A percentile compares a stretch with the other conserved stretches of the same genome.
Evolutionary conservation across 352 stramenopile species (phyloP).

Genomic region (Halophytophthora polymorphica): DNA sequence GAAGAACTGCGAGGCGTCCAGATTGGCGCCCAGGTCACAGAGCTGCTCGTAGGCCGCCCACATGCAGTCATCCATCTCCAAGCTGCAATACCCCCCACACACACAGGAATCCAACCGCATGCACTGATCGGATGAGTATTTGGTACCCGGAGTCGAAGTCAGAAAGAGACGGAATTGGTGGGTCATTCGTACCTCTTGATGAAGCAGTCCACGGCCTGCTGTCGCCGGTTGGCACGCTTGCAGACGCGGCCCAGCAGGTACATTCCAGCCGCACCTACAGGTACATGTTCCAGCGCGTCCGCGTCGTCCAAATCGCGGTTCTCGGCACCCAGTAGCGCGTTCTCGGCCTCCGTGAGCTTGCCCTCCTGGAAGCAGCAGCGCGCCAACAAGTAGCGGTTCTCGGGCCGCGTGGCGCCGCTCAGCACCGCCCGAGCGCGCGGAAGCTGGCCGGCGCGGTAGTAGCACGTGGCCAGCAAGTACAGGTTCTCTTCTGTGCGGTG

Average conservation of each 20-base stretch:
- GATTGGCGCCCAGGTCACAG: slow-evolving; percentile 87
- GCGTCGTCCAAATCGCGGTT: slow-evolving; percentile 19
- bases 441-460: slow-evolving; percentile 51
- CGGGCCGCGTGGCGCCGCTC: slow-evolving; percentile 24
- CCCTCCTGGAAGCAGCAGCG: slow-evolving; percentile 74
- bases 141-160: too few species aligned
- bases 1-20: slow-evolving; percentile 69
- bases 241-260: slow-evolving; percentile 92
- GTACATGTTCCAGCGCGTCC: slow-evolving; percentile 26
- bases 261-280: slow-evolving; percentile 89
- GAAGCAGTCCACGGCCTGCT: slow-evolving; percentile 91
- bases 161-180: too few species aligned
- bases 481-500: slow-evolving; percentile 54
- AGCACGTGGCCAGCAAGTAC: slow-evolving; percentile 60
- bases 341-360: slow-evolving; percentile 86
- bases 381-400: slow-evolving; percentile 71
- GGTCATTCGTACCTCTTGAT: slow-evolving; percentile 51
- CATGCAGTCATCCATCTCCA: slow-evolving; percentile 90
- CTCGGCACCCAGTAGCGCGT: slow-evolving; percentile 73
- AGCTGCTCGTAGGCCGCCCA: slow-evolving; percentile 93
- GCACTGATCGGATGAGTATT: background rate
- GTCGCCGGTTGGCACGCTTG: slow-evolving; percentile 78
- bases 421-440: slow-evolving; percentile 59
- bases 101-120: slow-evolving; percentile 3
- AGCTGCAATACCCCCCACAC: slow-evolving; percentile 47